Conservation (phyloP, 306 rosid species). For the Prunus kanzakura region DNA sequence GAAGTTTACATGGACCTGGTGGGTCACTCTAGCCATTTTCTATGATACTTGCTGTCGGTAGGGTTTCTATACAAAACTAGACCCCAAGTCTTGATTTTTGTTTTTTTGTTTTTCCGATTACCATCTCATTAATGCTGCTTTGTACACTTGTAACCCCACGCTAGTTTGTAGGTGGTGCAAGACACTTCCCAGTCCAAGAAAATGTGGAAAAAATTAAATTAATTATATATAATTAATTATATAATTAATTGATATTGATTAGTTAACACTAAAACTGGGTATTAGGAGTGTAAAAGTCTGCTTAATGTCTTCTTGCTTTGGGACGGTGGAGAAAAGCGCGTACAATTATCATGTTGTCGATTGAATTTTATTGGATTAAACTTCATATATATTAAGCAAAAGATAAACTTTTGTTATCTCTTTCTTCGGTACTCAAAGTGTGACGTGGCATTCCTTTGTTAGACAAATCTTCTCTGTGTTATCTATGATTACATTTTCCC, state of each 20-base stretch:
- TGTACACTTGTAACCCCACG: conserved; percentile 33
- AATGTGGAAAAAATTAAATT: not conserved
- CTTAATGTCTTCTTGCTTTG: conserved; percentile 1
- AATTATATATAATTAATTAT: not conserved
- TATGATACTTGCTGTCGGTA: conserved; percentile 64
- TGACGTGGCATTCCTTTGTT: conserved; percentile 22
- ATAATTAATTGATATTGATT: not conserved
- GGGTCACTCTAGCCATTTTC: conserved; percentile 57
- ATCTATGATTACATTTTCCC: not conserved
- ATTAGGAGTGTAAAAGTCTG: not conserved
- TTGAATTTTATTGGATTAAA: not conserved
- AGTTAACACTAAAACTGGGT: not conserved
- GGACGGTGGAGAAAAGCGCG: conserved; percentile 56
- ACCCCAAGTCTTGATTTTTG: conserved; percentile 6
- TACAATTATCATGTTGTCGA: conserved; percentile 19
- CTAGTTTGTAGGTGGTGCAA: conserved; percentile 35
- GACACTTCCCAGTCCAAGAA: conserved; percentile 34
- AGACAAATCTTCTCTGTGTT: not conserved
- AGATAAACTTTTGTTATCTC: not conserved
- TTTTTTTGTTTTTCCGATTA: conserved; percentile 6
- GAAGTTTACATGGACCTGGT: conserved; percentile 36
- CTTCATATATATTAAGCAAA: too few relatives aligned
- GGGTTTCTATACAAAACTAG: conserved; percentile 8
- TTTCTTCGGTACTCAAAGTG: not conserved
- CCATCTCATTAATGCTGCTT: not conserved